Evolutionary conservation across 2,329 filamentous ascomycete genomes (phyloP).

Genomic region (Curvularia eragrostidis): DNA sequence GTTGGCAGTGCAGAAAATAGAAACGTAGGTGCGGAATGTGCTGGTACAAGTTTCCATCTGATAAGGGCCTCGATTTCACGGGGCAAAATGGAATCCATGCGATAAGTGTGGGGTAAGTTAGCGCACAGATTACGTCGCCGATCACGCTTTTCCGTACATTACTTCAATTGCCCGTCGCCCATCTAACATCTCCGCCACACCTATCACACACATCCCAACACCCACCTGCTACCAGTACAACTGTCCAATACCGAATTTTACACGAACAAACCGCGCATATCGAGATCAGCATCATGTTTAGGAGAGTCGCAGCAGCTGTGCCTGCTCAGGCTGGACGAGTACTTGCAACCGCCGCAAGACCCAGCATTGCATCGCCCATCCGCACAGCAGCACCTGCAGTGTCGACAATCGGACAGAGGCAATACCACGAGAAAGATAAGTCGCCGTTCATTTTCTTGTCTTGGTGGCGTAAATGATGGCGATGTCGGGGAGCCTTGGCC

Average conservation of each 20-base stretch:
- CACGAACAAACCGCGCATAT: conserved; percentile 22
- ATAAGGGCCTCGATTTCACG: conserved; percentile 16
- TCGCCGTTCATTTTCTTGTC: conserved; percentile 26
- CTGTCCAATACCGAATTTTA: background rate
- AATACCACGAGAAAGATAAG: conserved; percentile 72
- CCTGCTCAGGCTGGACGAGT: conserved; percentile 61
- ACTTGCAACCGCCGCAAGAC: conserved; percentile 57
- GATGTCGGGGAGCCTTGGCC: conserved; percentile 9
- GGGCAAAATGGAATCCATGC: conserved; percentile 1
- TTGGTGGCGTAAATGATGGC: conserved; percentile 21
- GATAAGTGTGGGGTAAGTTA: conserved; percentile 32
- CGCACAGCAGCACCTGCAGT: conserved; percentile 53
- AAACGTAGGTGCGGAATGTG: conserved; percentile 1
- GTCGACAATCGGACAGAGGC: conserved; percentile 52
- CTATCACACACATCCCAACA: conserved; percentile 23
- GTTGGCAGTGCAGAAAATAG: background rate
- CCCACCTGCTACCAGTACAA: conserved; percentile 17
- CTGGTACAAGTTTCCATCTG: conserved; percentile 23
- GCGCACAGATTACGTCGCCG: conserved; percentile 37
- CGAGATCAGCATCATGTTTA: conserved; percentile 59
- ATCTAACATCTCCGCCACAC: conserved; percentile 32
- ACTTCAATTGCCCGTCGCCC: conserved; percentile 31
- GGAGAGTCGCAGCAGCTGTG: conserved; percentile 61
- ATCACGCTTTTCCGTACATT: conserved; percentile 25
- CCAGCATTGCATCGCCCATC: conserved; percentile 57